These are phyloP conservation scores for Actinomucor elegans DNA, from an alignment of 371 early-diverging fungal genomes.

Conservation along the genomic window DNA sequence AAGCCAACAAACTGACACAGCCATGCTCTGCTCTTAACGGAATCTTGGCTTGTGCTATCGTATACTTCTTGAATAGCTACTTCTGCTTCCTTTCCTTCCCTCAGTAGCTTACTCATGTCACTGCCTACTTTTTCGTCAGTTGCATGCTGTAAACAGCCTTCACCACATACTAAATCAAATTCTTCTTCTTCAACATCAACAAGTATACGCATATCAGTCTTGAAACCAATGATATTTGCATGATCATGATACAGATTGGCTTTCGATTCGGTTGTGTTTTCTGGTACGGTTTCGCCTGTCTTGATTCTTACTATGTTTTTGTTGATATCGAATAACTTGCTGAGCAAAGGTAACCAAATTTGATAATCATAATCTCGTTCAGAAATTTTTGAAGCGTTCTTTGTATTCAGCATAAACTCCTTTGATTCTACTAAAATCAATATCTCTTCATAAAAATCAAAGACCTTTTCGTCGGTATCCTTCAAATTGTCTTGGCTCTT, in stretches of 20 bases:
- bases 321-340: conserved; percentile 8
- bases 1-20: not conserved
- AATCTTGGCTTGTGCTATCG: not conserved
- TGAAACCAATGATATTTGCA: conserved; percentile 3
- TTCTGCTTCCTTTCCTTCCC: not conserved
- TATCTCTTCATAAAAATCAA: conserved; percentile 6
- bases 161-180: conserved; percentile 9
- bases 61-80: not conserved
- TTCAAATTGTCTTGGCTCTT: conserved; percentile 1
- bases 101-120: not conserved
- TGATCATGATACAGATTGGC: not conserved
- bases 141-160: not conserved
- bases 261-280: conserved; percentile 2
- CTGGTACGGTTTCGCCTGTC: not conserved
- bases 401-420: conserved; percentile 4
- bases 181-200: conserved; percentile 11
- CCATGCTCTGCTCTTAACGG: not conserved
- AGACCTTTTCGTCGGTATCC: not conserved
- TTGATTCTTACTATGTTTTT: conserved; percentile 2
- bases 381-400: not conserved
- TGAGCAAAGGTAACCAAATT: conserved; percentile 6
- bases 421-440: conserved; percentile 5
- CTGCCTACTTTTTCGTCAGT: not conserved
- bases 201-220: conserved; percentile 2
- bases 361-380: conserved; percentile 6